phyloP scores from a whole-genome alignment of 306 rosid species.

The Vigna radiata region DNA sequence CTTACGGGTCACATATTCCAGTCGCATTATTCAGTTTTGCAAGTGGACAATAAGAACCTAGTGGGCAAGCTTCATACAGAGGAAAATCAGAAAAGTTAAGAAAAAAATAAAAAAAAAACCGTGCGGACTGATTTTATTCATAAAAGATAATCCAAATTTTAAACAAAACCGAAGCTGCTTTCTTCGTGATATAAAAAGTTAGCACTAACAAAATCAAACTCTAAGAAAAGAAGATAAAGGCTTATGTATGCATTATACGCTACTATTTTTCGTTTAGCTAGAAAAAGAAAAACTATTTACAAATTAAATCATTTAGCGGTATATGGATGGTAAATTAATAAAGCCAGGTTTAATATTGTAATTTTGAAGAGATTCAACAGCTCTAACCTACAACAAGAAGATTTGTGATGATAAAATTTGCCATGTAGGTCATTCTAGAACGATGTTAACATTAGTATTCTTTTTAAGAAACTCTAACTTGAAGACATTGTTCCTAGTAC shows the following conservation, averaged over 20 bases:
- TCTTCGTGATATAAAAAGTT: neutral
- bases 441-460: neutral
- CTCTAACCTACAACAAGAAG: neutral
- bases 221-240: slow-evolving; percentile 1
- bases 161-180: slow-evolving; percentile 24
- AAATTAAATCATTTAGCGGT: slow-evolving; percentile 3
- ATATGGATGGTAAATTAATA: neutral
- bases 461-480: neutral
- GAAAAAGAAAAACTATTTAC: neutral
- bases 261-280: no score
- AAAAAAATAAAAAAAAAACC: neutral
- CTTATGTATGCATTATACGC: no score
- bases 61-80: slow-evolving; percentile 83
- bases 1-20: slow-evolving; percentile 89
- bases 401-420: neutral
- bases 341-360: neutral
- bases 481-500: neutral
- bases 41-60: slow-evolving; percentile 80
- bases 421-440: neutral
- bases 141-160: slow-evolving; percentile 5
- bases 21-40: slow-evolving; percentile 61
- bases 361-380: slow-evolving; percentile 3
- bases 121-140: slow-evolving; percentile 2
- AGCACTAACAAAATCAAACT: neutral
- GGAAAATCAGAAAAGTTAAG: slow-evolving; percentile 34